Evolutionary conservation across 108 stramenopile species (phyloP).

Genomic region (Cylindrotheca fusiformis): DNA sequence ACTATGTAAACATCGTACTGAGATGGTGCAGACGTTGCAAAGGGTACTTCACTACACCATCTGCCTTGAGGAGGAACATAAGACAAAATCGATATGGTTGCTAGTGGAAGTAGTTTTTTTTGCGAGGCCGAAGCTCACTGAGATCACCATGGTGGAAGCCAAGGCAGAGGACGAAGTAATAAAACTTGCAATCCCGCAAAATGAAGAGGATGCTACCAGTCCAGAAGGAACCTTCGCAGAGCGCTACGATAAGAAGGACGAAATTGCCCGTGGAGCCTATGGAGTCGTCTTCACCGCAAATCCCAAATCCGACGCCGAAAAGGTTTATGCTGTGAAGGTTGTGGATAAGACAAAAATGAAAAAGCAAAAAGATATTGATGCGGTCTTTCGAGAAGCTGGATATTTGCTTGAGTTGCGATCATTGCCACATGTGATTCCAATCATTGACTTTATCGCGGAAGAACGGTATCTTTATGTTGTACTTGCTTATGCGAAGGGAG

Average conservation of each 20-base stretch:
- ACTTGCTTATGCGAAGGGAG: slow-evolving; percentile 79
- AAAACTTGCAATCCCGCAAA: background rate
- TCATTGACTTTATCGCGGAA: slow-evolving; percentile 81
- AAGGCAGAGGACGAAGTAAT: background rate
- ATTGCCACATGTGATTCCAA: slow-evolving; percentile 61
- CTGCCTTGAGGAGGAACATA: too few relatives aligned
- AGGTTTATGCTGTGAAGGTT: slow-evolving; percentile 38
- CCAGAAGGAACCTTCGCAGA: background rate
- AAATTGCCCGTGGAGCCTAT: slow-evolving; percentile 95
- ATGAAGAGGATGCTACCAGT: background rate
- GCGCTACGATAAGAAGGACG: slow-evolving; percentile 38
- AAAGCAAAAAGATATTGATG: slow-evolving; percentile 43
- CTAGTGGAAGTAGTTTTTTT: too few relatives aligned
- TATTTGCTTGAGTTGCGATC: slow-evolving; percentile 38
- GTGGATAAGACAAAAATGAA: slow-evolving; percentile 35
- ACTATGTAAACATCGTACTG: background rate
- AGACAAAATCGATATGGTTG: too few relatives aligned
- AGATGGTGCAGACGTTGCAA: too few relatives aligned
- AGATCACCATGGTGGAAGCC: background rate
- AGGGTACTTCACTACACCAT: too few relatives aligned
- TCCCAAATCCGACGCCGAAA: slow-evolving; percentile 16
- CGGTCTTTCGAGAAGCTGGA: slow-evolving; percentile 61
- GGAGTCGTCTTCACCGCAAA: slow-evolving; percentile 74
- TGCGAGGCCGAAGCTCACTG: background rate
- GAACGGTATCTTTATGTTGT: slow-evolving; percentile 68